Conservation (phyloP, 345 rosid genomes). For the Boechera divaricarpa region DNA sequence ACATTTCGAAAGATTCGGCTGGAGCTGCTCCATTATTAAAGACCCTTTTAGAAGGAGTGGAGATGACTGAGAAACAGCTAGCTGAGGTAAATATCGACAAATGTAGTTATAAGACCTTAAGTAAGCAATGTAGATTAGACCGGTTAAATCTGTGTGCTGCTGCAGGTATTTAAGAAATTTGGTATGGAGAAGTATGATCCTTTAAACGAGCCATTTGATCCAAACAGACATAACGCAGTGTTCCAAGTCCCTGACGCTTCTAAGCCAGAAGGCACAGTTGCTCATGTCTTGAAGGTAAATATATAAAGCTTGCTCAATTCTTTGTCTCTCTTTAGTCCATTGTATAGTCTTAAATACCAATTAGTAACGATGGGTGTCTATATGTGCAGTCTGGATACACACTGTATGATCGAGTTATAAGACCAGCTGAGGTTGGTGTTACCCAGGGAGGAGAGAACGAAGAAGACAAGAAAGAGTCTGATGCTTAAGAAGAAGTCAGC, state of each 20-base stretch:
- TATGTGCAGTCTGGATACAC: slow-evolving; percentile 74
- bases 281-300: slow-evolving; percentile 81
- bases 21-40: slow-evolving; percentile 73
- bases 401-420: slow-evolving; percentile 76
- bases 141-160: background rate
- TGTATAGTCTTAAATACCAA: background rate
- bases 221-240: slow-evolving; percentile 81
- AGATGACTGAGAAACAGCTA: slow-evolving; percentile 95
- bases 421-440: slow-evolving; percentile 97
- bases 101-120: background rate
- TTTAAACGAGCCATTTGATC: slow-evolving; percentile 84
- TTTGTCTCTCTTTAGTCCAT: slow-evolving; percentile 11
- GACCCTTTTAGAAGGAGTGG: slow-evolving; percentile 92
- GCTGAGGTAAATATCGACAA: slow-evolving; percentile 56
- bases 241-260: slow-evolving; percentile 81
- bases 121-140: background rate
- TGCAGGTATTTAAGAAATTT: slow-evolving; percentile 75
- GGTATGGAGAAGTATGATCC: slow-evolving; percentile 84
- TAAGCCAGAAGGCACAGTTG: slow-evolving; percentile 84
- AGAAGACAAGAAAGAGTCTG: slow-evolving; percentile 44
- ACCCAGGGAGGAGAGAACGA: slow-evolving; percentile 52
- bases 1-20: slow-evolving; percentile 55
- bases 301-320: background rate
- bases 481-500: slow-evolving; percentile 38
- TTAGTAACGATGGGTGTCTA: background rate